Evolutionary conservation across 768 basidiomycete species (phyloP), one percentile per base, ranked within the genome.

Genomic region (Fibroporia radiculosa): DNA sequence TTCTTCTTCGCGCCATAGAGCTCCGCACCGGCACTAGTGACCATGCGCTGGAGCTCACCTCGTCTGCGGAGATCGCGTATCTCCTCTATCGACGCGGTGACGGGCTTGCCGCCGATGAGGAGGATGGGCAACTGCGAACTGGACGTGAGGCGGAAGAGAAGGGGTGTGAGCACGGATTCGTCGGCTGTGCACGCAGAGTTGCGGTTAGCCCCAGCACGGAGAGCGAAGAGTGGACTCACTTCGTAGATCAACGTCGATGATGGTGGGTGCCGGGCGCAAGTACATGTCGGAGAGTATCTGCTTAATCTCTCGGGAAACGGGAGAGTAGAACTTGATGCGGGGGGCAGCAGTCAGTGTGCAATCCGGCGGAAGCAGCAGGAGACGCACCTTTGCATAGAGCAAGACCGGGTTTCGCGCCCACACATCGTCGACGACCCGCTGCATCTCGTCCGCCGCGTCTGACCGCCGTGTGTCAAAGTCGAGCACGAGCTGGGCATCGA

Each of bases 401-500:
- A 89, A 74, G 28, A 90, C 78, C 0, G 88, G 88, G 53, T 84
- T 80, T 28, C 74, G 71, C 3, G 70, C 53, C 88, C 88, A 90
- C 1, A 84, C 77, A 24, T 85, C 78, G 1, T 70, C 63, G 6
- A 80, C 73, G 58, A 89, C 68, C 1, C 67, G 65, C 26, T 63
- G 59, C 25, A 89, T 66, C 60, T 89, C 85, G 26, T 77, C 73
- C 16, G 57, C 53, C 1, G 85, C 84, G 12, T 73, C 71, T 2
- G 74, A 64, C 33, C 75, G 68, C n/a, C 79, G 75, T 0, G 84
- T 83, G 58, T 91, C 86, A 58, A 91, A 92, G 55, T 86, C 88
- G 32, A 92, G 72, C 4, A 92, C 74, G 45, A 90, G 75, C 54
- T 87, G 76, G 3, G 89, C 85, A 59, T 91, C 87, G 47, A 90